Base-by-base conservation (phyloP, 2,329 filamentous ascomycete genomes). In the Fusarium duplospermum region DNA sequence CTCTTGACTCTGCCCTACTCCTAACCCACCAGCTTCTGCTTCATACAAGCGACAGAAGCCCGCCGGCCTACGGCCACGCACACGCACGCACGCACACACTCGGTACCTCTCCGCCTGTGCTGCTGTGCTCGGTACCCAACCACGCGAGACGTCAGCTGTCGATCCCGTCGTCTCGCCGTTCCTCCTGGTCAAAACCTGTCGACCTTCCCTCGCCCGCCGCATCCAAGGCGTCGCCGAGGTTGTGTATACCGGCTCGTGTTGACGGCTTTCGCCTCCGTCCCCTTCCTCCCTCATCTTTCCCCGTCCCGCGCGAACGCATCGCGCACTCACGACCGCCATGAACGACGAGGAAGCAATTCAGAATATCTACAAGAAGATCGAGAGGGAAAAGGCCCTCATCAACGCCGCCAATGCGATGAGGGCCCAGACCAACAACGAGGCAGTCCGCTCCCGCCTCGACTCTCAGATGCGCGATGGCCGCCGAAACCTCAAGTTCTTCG, bases 291-390 rank as follows among this genome's bases (percentile, higher is more conserved):
- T 58, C 52, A 63, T 61, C 57, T 69, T 66, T 38, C 64, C 52
- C 71, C 81, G 82, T 82, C 78, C 74, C 69, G 81, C 81, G 82
- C 82, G 82, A 77, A 82, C 82, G 81, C 68, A 83, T 82, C 82
- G 81, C 81, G 82, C 81, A 78, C 79, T 76, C 78, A 76, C 81
- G 80, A 82, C 83, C 84, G 86, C 82, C 82, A 92, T 91, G 88
- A 89, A 88, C 82, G 89, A 91, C 81, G 89, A 91, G 73, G 88
- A 91, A 79, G 87, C 89, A 77, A 87, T 91, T 84, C 91, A 91
- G 85, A 93, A 94, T 84, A 95, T 99, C 86, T 91, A 93, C 86
- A 93, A 92, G 87, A 98, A 99, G 93, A 98, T 99, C 84, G 94
- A 98, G 88, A 92, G 96, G 83, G 96, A 99, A 86, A 96, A 95